Base-by-base conservation (phyloP, 73 alveolate species). In the Paramecium tetraurelia region DNA sequence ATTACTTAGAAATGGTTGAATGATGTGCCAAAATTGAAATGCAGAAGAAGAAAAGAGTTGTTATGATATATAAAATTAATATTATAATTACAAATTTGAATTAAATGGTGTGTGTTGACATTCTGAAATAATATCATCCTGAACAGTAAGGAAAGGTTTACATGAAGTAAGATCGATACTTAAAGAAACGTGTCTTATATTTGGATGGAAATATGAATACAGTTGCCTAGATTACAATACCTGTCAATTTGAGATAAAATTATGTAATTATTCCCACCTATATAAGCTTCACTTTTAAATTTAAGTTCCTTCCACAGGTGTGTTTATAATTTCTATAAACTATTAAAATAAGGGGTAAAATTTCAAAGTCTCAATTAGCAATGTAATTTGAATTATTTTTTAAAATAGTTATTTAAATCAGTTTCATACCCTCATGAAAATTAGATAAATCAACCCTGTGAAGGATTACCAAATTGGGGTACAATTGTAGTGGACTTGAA, bases 1-100 rank as follows among this genome's bases (percentile, higher is more conserved):
- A 33, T 72, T 2, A 33, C 57, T 2, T 18, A 72, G 59, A 72
- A 72, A 72, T 72, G 40, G 86, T 43, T 36, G 33, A 36, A 72
- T 36, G 86, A 72, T 72, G 46, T 72, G 86, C 86, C 86, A 72
- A 72, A 72, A 40, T 20, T 72, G 35, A 72, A 72, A 72, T 72
- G 86, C 86, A 72, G 59, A 40, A 72, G 86, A 40, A 72, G 59
- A 40, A 72, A 21, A 72, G 57, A 72, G 59, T 72, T 72, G 59
- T 72, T 72, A 72, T 72, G 86, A 72, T 33, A 72, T 36, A 72
- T 72, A 63, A 31, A 27, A 63, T 53, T 53, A 53, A 53, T 53
- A 53, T 53, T 53, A 53, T 53, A 53, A 53, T 63, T 63, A 63
- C 46, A 63, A 63, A 63, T 63, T 63, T 63, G 84, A 63, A 63